Evolutionary conservation across 805 yeast genomes (phyloP), one percentile per base, ranked within the genome.

Genomic region (Zygotorulaspora chibaensis): DNA sequence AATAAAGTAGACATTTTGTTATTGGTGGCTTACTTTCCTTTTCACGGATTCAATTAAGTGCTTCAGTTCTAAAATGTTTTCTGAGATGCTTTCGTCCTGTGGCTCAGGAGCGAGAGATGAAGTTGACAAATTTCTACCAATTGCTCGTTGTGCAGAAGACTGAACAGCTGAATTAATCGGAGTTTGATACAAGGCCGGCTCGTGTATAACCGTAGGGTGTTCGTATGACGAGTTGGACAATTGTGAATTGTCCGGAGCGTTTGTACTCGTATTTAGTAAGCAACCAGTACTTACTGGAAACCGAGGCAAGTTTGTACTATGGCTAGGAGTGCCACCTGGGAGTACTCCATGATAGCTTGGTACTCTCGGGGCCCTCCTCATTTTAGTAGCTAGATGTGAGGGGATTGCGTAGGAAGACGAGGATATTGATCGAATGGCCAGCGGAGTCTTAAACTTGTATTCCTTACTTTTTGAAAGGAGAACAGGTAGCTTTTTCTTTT

Each of bases 401-500:
- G 61, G 54, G n/a, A 52, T 38, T 8, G 59, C 52, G 4, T 63
- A 57, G 8, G 62, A 53, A 12, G 48, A 51, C 8, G 54, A 48
- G 3, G 55, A 47, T 0, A 48, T 52, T 6, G 53, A 41, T 25
- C 54, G 42, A 15, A 31, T 39, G 9, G 54, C 45, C 28, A 44
- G 29, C 4, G 66, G 65, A 8, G 67, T 65, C 48, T 58, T 59
- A 43, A 58, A 61, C n/a, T 50, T 52, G 35, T 45, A 51, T 20
- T 49, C 52, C 33, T 55, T 56, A 2, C 57, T 49, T 27, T 56
- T 64, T 8, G 68, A 63, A 3, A 58, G 43, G 7, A 64, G 47
- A 3, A 65, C 63, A 12, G 68, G 65, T 20, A 65, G 42, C 44
- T 65, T 65, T 15, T 59, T 49, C 35, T 55, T 61, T 35, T 51